These are phyloP conservation scores for Pythium vanterpoolii DNA, from an alignment of 352 stramenopile species.

Conservation along the genomic window DNA sequence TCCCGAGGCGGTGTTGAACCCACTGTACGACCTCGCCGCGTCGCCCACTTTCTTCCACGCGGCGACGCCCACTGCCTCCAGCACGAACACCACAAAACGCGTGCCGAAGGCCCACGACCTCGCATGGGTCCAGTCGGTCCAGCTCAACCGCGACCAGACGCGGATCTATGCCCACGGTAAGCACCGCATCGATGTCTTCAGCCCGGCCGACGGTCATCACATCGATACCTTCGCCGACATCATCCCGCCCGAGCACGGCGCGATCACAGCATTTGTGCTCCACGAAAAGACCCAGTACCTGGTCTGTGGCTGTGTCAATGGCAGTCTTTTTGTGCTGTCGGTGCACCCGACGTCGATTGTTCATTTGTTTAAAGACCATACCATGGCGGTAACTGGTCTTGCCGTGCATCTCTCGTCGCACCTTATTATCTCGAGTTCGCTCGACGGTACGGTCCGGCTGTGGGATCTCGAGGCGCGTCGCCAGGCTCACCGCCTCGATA, in stretches of 20 bases:
- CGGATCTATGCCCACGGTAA: constrained; percentile 48
- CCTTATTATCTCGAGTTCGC: constrained; percentile 64
- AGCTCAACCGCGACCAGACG: constrained; percentile 38
- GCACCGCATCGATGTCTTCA: constrained; percentile 56
- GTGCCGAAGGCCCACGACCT: constrained; percentile 15
- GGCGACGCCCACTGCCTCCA: not conserved
- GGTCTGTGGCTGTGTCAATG: constrained; percentile 55
- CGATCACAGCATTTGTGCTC: constrained; percentile 59
- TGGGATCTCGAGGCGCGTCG: constrained; percentile 66
- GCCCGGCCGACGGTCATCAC: constrained; percentile 35
- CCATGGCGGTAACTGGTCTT: constrained; percentile 48
- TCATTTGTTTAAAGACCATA: constrained; percentile 72
- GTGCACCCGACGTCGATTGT: constrained; percentile 52
- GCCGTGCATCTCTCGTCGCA: constrained; percentile 45
- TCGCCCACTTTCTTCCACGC: constrained; percentile 44
- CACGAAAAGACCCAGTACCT: constrained; percentile 69
- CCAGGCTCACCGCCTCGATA: constrained; percentile 58
- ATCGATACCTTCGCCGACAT: constrained; percentile 54
- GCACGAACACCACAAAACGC: not conserved
- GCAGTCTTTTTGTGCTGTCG: constrained; percentile 54
- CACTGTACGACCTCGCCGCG: constrained; percentile 54
- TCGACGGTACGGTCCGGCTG: constrained; percentile 60
- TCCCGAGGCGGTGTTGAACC: constrained; percentile 41
- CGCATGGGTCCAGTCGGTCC: constrained; percentile 49
- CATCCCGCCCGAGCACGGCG: constrained; percentile 47